Base-by-base conservation (phyloP, 805 yeast species). In the Saturnispora hagleri region DNA sequence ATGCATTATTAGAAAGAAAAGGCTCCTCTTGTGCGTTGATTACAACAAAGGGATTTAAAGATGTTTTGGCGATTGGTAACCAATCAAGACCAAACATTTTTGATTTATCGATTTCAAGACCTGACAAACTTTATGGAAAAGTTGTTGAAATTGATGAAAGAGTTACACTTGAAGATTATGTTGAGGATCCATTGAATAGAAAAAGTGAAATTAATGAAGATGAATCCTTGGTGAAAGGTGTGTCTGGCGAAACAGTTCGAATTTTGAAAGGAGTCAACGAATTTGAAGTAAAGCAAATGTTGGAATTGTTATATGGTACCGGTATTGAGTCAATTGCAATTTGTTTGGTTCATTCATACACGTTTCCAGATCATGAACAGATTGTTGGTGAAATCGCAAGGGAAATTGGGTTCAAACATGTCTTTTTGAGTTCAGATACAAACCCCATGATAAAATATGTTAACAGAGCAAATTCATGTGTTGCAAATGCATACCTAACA, bases 81-180 rank as follows among this genome's bases (percentile, higher is more conserved):
- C 98, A 91, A 65, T 80, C 96, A 2, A 75, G 98, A 60, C 98
- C 98, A 2, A 75, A 82, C 59, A 89, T 91, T 49, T 91, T 91
- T 62, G 96, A 89, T 59, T 71, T 91, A 57, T 76, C 86, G 5
- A 87, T 90, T 44, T 71, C 74, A 48, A 86, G 83, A 60, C 82
- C 89, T 12, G 82, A 76, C 5, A 83, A 81, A 20, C 72, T 91
- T 33, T 89, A 89, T 60, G 82, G 83, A 48, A 65, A 74, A 2
- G 97, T 91, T 1, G 74, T 84, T 42, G 97, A 91, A 66, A 73
- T 91, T 42, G 95, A 89, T 61, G 98, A 91, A 67, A 74, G 98
- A 57, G 90, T 91, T 26, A 88, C 97, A 1, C 70, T 89, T 18
- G 96, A 81, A 60, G 87, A 81, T 59, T 88, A 76, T 61, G 77